These are phyloP conservation scores for Toxoplasma gondii DNA, from an alignment of 169 alveolate species.

Conservation along the genomic window DNA sequence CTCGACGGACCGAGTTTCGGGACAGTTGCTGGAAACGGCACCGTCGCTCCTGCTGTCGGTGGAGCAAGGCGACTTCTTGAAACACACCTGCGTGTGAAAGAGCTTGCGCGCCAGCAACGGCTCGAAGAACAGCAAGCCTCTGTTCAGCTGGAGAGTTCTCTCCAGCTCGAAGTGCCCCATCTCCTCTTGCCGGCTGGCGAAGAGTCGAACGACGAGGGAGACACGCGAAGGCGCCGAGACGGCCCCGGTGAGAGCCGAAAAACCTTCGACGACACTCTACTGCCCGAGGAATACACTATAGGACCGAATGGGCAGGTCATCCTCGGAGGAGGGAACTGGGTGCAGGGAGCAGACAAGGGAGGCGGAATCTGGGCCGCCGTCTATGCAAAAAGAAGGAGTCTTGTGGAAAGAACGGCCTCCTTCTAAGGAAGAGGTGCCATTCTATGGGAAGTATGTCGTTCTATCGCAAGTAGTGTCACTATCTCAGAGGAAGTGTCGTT, in stretches of 20 bases:
- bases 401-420: not conserved
- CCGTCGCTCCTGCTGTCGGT: not conserved
- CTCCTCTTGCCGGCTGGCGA: not conserved
- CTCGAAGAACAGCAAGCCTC: not conserved
- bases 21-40: not conserved
- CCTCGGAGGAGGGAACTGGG: not conserved
- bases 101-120: not conserved
- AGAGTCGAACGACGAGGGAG: not conserved
- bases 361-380: constrained; percentile 28
- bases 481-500: too few relatives aligned
- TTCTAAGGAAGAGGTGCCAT: not conserved
- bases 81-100: constrained; percentile 30
- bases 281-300: not conserved
- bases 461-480: too few relatives aligned
- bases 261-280: not conserved
- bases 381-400: not conserved
- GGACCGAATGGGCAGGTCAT: not conserved
- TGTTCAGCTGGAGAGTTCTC: not conserved
- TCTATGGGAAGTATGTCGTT: too few relatives aligned
- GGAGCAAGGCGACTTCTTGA: not conserved
- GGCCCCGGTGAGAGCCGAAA: not conserved
- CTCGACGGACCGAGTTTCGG: not conserved
- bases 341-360: constrained; percentile 2
- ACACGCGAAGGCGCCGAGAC: not conserved
- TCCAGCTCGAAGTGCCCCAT: not conserved